Evolutionary conservation across 2,329 filamentous ascomycete genomes (phyloP).

Genomic region (Aspergillus unguis): DNA sequence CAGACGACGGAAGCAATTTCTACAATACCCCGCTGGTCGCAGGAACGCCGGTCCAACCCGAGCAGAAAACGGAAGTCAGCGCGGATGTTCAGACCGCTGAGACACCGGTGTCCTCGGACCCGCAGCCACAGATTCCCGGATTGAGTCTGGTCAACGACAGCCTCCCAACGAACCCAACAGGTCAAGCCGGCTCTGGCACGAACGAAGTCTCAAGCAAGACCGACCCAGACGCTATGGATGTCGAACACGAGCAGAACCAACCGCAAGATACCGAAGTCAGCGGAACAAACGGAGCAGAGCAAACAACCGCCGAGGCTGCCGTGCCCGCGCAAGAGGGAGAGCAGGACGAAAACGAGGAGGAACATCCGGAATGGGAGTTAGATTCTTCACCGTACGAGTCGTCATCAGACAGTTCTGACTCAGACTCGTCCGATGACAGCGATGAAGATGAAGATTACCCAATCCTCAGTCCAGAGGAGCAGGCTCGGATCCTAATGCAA

Average conservation of each 20-base stretch:
- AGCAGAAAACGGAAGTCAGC: conserved; percentile 5
- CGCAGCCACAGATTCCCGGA: conserved; percentile 34
- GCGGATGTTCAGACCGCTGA: conserved; percentile 13
- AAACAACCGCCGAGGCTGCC: conserved; percentile 10
- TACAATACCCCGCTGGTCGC: conserved; percentile 39
- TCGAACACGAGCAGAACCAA: conserved; percentile 20
- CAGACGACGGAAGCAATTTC: conserved; percentile 41
- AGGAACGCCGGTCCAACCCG: conserved; percentile 26
- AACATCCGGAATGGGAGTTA: conserved; percentile 76
- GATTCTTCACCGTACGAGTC: conserved; percentile 75
- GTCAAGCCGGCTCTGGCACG: conserved; percentile 7
- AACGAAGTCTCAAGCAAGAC: background rate
- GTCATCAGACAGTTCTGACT: conserved; percentile 57
- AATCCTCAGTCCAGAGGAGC: conserved; percentile 75
- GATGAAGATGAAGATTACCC: conserved; percentile 61
- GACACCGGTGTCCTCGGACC: conserved; percentile 15
- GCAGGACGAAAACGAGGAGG: conserved; percentile 41
- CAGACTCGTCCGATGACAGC: conserved; percentile 59
- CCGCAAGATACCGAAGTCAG: conserved; percentile 7
- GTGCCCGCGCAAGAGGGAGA: conserved; percentile 10
- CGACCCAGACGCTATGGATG: conserved; percentile 26
- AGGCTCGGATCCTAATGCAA: conserved; percentile 79
- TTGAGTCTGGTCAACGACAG: conserved; percentile 32
- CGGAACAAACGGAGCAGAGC: conserved; percentile 4
- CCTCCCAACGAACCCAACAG: conserved; percentile 12